Percentiles rank a stretch among this genome's conserved stretches.
phyloP scores from a whole-genome alignment of 441 rosid genomes.

The Rhodomyrtus psidioides region DNA sequence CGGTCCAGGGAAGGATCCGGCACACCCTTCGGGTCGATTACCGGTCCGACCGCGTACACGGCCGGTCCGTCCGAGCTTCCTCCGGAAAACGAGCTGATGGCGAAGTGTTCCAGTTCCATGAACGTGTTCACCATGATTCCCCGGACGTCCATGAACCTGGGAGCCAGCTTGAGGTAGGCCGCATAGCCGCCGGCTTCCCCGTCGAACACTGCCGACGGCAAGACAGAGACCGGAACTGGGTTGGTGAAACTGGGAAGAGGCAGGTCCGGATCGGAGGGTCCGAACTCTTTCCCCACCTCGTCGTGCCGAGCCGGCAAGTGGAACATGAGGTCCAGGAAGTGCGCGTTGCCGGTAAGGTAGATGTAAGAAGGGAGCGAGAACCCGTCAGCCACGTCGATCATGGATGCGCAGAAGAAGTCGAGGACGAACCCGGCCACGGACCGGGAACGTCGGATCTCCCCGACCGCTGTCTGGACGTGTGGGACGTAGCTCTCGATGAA shows the following conservation, averaged over 20 bases:
- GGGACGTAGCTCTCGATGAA: slow-evolving; percentile 12
- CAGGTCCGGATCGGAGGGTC: slow-evolving; percentile 12
- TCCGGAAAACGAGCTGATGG: slow-evolving; percentile 13
- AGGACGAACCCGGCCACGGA: slow-evolving; percentile 26
- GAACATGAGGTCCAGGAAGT: slow-evolving; percentile 24
- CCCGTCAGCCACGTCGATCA: slow-evolving; percentile 22
- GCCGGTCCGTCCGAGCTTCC: slow-evolving; percentile 11
- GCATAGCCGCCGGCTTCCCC: slow-evolving; percentile 8
- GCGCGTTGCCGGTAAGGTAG: slow-evolving; percentile 26
- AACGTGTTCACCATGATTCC: slow-evolving; percentile 34
- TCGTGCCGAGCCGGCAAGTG: slow-evolving; percentile 18
- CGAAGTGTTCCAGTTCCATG: slow-evolving; percentile 28
- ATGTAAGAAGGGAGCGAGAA: slow-evolving; percentile 29
- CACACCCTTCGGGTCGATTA: slow-evolving; percentile 27
- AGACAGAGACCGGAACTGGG: slow-evolving; percentile 26
- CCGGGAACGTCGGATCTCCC: slow-evolving; percentile 7
- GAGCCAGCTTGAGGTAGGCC: slow-evolving; percentile 16
- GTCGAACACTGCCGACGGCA: slow-evolving; percentile 19
- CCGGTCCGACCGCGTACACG: slow-evolving; percentile 44
- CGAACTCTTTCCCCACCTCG: slow-evolving; percentile 4
- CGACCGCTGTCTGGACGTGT: slow-evolving; percentile 11
- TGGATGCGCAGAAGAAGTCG: slow-evolving; percentile 32
- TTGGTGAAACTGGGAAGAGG: slow-evolving; percentile 24
- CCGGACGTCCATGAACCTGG: slow-evolving; percentile 21
- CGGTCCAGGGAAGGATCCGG: slow-evolving; percentile 30